Conservation (phyloP, 768 basidiomycete species). For the Lyophyllum decastes region DNA sequence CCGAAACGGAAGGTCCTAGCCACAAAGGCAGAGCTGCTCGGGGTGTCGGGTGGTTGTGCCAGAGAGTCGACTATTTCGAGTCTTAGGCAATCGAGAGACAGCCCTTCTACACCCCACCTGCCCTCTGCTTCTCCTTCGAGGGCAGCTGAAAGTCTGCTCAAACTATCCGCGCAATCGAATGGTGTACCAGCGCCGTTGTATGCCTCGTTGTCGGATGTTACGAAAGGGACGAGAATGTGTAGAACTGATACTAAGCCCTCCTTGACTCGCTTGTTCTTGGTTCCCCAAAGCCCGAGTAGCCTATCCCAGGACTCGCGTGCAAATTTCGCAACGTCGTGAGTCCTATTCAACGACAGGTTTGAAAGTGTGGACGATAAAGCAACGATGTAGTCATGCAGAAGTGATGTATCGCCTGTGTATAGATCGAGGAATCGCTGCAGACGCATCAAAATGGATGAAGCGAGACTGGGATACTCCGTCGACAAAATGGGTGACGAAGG, state of each 20-base stretch:
- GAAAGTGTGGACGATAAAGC: conserved; percentile 70
- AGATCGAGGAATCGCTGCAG: conserved; percentile 57
- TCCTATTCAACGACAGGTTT: conserved; percentile 78
- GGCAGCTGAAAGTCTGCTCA: conserved; percentile 53
- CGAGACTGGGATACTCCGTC: conserved; percentile 37
- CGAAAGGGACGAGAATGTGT: conserved; percentile 71
- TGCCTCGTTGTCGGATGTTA: conserved; percentile 40
- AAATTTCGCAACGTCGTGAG: conserved; percentile 56
- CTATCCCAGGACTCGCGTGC: conserved; percentile 63
- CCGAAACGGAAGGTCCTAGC: conserved; percentile 73
- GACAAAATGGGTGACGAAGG: conserved; percentile 59
- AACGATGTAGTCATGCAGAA: conserved; percentile 74
- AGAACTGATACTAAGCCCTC: conserved; percentile 80
- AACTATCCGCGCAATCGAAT: conserved; percentile 45
- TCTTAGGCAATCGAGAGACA: conserved; percentile 68
- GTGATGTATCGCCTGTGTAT: conserved; percentile 74
- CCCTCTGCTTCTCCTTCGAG: conserved; percentile 65
- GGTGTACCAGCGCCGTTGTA: conserved; percentile 12
- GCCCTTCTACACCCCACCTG: conserved; percentile 62
- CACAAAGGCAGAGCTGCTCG: conserved; percentile 45
- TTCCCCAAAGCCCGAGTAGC: conserved; percentile 74
- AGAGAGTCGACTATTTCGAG: conserved; percentile 43
- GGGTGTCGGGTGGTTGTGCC: conserved; percentile 16
- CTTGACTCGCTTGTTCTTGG: conserved; percentile 75
- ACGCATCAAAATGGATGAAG: conserved; percentile 54